These are phyloP conservation scores for Vitis cinerea DNA, from an alignment of 164 flowering plant species.

Conservation along the genomic window DNA sequence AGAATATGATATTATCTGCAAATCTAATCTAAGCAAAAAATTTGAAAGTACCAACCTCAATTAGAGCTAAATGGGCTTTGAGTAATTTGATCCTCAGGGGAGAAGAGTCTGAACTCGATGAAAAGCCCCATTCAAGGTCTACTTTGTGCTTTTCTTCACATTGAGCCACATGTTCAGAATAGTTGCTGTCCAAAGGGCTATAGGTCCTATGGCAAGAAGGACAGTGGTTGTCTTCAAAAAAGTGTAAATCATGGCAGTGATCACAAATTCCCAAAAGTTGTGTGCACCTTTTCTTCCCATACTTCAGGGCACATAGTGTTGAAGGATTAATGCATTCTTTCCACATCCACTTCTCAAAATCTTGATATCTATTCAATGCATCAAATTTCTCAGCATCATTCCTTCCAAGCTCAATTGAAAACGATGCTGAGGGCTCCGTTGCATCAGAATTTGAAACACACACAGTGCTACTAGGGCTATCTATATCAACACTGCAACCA, in stretches of 20 bases:
- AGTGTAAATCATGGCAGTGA: constrained; percentile 42
- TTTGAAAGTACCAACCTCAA: constrained; percentile 54
- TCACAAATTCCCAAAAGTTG: constrained; percentile 52
- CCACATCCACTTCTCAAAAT: constrained; percentile 81
- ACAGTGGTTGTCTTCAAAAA: constrained; percentile 53
- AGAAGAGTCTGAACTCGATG: constrained; percentile 21
- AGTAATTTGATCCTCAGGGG: constrained; percentile 61
- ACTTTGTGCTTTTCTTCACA: constrained; percentile 34
- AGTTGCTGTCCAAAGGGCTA: constrained; percentile 14
- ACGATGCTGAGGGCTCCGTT: constrained; percentile 52
- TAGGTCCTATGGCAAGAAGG: constrained; percentile 53
- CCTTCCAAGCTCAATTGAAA: constrained; percentile 56
- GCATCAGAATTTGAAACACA: constrained; percentile 32
- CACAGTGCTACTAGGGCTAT: constrained; percentile 45
- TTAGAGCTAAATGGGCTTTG: constrained; percentile 52
- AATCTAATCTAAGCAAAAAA: background rate
- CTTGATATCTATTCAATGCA: constrained; percentile 55
- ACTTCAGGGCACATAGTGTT: constrained; percentile 53
- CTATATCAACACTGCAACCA: constrained; percentile 27
- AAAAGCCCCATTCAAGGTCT: constrained; percentile 14
- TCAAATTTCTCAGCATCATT: constrained; percentile 41
- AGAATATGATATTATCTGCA: background rate
- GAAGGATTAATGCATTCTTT: constrained; percentile 58
- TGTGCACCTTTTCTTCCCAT: constrained; percentile 58
- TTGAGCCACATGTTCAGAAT: constrained; percentile 50